Evolutionary conservation across 108 stramenopile species (phyloP).

Genomic region (Fistulifera pelliculosa): DNA sequence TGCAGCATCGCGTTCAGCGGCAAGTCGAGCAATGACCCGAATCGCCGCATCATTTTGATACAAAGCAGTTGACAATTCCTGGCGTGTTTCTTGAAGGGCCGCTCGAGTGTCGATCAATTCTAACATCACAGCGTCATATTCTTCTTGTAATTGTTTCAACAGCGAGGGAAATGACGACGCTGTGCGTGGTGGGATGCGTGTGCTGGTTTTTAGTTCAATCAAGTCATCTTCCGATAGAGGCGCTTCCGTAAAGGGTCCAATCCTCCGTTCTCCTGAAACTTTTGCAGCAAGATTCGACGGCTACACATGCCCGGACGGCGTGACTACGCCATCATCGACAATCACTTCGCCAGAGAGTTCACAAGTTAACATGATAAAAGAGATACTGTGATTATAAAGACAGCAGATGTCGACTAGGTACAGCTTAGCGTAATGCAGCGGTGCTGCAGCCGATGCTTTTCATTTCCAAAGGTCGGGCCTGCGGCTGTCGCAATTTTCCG

Average conservation of each 20-base stretch:
- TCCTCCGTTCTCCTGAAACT: constrained; percentile 70
- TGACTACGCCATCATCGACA: constrained; percentile 52
- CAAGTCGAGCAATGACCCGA: constrained; percentile 86
- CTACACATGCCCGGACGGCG: constrained; percentile 70
- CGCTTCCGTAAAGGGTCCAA: constrained; percentile 59
- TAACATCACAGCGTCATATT: constrained; percentile 85
- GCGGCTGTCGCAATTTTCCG: too few relatives aligned
- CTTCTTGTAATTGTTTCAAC: constrained; percentile 52
- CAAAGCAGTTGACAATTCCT: constrained; percentile 79
- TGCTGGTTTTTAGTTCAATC: constrained; percentile 23
- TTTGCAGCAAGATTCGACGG: constrained; percentile 50
- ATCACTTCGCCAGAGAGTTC: constrained; percentile 52
- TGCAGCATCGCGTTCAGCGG: constrained; percentile 82
- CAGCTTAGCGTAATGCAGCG: too few relatives aligned
- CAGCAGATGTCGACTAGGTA: too few relatives aligned
- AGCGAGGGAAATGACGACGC: constrained; percentile 40
- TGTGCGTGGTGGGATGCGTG: not conserved
- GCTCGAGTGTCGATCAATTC: constrained; percentile 81
- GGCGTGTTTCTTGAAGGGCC: constrained; percentile 77
- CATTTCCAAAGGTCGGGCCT: too few relatives aligned
- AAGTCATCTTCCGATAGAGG: constrained; percentile 52
- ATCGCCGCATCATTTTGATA: constrained; percentile 97
- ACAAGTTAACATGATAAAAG: constrained; percentile 22
- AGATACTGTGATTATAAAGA: too few relatives aligned
- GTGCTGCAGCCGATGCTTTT: too few relatives aligned